These are phyloP conservation scores for Diversispora eburnea DNA, from an alignment of 192 early-diverging fungal genomes.

Conservation along the genomic window DNA sequence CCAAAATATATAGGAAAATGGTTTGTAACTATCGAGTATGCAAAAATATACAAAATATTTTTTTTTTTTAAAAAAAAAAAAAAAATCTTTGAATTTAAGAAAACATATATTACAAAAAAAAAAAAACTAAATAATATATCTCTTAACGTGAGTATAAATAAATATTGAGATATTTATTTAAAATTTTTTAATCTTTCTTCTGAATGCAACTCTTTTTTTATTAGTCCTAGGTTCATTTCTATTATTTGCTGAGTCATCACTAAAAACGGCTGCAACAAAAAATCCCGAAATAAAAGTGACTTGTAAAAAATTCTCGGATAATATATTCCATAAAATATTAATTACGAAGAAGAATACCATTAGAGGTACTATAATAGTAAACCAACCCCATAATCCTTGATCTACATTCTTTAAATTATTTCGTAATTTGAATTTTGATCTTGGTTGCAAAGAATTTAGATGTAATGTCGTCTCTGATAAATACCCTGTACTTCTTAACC, in stretches of 20 bases:
- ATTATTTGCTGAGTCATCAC: neutral
- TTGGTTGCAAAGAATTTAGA: neutral
- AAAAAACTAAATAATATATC: too few species aligned
- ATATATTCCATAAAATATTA: constrained; percentile 11
- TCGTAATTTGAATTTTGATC: neutral
- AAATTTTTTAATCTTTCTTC: too few species aligned
- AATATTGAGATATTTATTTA: too few species aligned
- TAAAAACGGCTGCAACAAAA: neutral
- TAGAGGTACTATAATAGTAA: constrained; percentile 5
- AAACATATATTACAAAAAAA: too few species aligned
- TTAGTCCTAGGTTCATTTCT: too few species aligned
- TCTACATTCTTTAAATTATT: neutral
- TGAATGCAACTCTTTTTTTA: too few species aligned
- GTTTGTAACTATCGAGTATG: too few species aligned
- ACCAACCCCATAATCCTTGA: neutral
- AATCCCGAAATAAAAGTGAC: neutral
- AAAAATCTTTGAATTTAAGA: too few species aligned
- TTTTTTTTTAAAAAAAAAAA: too few species aligned
- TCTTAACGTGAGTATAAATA: too few species aligned
- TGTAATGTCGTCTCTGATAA: neutral
- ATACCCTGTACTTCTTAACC: constrained; percentile 12
- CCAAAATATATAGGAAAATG: too few species aligned
- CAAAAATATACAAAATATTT: too few species aligned
- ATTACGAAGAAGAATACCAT: constrained; percentile 13
- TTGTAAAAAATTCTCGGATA: constrained; percentile 1